Evolutionary conservation across 495 filamentous ascomycete genomes (phyloP), one percentile per base, ranked within the genome.

Genomic region (Aspergillus conjunctus): DNA sequence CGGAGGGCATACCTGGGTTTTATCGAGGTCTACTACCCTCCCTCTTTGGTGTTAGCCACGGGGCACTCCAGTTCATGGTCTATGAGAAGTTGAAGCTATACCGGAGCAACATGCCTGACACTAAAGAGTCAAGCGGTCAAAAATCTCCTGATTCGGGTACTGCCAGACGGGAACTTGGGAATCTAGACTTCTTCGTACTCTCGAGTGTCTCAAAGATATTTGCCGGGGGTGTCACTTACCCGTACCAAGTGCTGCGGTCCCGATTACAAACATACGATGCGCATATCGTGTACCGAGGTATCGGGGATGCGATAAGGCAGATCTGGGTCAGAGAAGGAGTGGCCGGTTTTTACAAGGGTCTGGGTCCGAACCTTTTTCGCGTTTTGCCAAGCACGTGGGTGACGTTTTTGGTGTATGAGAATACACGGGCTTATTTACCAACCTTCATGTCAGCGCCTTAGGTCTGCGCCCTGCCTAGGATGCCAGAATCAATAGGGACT

Each of bases 341-440:
- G 44, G 77, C 81, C 5, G 94, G 93, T 3, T 98, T 97, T 68
- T 99, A 98, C 78, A 92, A 91, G 68, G 94, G 94, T 4, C 80
- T 98, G 54, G 86, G 90, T 37, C 92, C 93, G 7, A 96, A 94
- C 61, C 79, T 96, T 43, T 75, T 96, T 56, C 84, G 93, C 57
- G 94, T 98, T 48, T 71, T 98, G 70, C 94, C 94, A 14, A 91
- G 91, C 54, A 98, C 93, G 14, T 96, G 94, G 85, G 90, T 97
- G 44, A 98, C 93, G n/a, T 97, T 98, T 71, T 72, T 98, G 66
- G 92, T 97, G 49, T 98, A 98, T 75, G 94, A 98, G 79, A 98
- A 98, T 75, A 88, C 86, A 56, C 93, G 86, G 76, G 79, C 59
- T n/a, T 68, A 70, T 61, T 20, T 78, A 60, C 61, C 72, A 0